Conservation (phyloP, 2,329 filamentous ascomycete genomes). For the Rhynchosporium agropyri region DNA sequence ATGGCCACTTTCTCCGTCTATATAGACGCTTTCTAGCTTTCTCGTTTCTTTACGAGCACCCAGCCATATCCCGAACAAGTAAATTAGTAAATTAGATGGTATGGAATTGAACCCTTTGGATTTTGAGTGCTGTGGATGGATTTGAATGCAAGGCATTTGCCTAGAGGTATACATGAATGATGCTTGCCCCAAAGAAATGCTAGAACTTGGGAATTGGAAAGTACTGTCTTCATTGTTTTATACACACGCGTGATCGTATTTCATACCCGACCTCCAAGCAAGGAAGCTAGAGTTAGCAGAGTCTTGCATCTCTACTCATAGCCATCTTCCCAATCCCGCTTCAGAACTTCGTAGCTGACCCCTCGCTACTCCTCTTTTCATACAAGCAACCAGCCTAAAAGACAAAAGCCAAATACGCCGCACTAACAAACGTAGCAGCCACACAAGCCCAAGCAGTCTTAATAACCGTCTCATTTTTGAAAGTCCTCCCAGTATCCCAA, state of each 20-base stretch:
- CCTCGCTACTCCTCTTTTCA: not conserved
- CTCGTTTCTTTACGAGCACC: too few relatives aligned
- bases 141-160: too few relatives aligned
- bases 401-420: slow-evolving; percentile 41
- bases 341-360: too few relatives aligned
- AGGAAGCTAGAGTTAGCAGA: slow-evolving; percentile 6
- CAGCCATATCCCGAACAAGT: too few relatives aligned
- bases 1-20: too few relatives aligned
- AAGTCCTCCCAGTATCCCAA: slow-evolving; percentile 66
- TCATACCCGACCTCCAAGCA: not conserved
- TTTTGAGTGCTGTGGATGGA: too few relatives aligned
- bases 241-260: slow-evolving; percentile 5
- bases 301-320: slow-evolving; percentile 1
- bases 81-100: too few relatives aligned
- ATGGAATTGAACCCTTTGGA: too few relatives aligned
- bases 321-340: not conserved
- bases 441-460: slow-evolving; percentile 66
- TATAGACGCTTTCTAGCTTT: too few relatives aligned
- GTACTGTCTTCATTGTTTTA: not conserved
- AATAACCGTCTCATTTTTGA: slow-evolving; percentile 66
- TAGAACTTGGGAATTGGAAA: not conserved
- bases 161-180: too few relatives aligned
- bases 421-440: slow-evolving; percentile 55
- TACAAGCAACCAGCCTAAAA: slow-evolving; percentile 28
- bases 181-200: too few relatives aligned